Percentiles rank a stretch among this genome's conserved stretches.
Evolutionary conservation across 176 grass and related monocot genomes (phyloP).

Genomic region (maize (Zea mays)): DNA sequence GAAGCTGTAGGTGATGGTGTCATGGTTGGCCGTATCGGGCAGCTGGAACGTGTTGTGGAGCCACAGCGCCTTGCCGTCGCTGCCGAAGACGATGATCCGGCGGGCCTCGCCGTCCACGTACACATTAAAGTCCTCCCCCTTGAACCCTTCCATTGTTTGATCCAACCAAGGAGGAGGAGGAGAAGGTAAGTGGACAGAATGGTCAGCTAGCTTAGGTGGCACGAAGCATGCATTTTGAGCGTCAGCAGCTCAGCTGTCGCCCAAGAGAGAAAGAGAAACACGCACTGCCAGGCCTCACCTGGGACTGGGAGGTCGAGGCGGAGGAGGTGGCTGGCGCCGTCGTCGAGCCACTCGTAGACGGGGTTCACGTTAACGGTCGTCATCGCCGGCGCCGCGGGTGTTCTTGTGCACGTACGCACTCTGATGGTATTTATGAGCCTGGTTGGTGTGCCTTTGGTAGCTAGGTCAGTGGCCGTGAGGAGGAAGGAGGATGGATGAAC

Average conservation of each 20-base stretch:
- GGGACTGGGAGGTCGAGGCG: too few relatives aligned
- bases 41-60: slow-evolving; percentile 51
- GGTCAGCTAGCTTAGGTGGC: too few relatives aligned
- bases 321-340: slow-evolving; percentile 39
- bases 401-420: too few relatives aligned
- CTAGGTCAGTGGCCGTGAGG: not conserved
- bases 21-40: slow-evolving; percentile 43
- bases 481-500: not conserved
- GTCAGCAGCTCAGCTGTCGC: not conserved
- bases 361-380: slow-evolving; percentile 29
- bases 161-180: not conserved
- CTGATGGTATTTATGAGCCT: not conserved
- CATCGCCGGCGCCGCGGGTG: too few relatives aligned
- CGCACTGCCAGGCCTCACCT: too few relatives aligned
- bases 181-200: not conserved
- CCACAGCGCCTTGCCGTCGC: not conserved
- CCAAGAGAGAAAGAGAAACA: too few relatives aligned
- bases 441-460: not conserved
- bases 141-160: slow-evolving; percentile 47
- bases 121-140: slow-evolving; percentile 50
- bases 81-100: slow-evolving; percentile 41
- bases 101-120: slow-evolving; percentile 43
- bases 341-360: slow-evolving; percentile 39
- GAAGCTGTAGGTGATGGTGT: slow-evolving; percentile 44
- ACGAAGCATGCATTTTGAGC: not conserved